Evolutionary conservation across 108 stramenopile genomes (phyloP).

Genomic region (Conticribra weissflogii): DNA sequence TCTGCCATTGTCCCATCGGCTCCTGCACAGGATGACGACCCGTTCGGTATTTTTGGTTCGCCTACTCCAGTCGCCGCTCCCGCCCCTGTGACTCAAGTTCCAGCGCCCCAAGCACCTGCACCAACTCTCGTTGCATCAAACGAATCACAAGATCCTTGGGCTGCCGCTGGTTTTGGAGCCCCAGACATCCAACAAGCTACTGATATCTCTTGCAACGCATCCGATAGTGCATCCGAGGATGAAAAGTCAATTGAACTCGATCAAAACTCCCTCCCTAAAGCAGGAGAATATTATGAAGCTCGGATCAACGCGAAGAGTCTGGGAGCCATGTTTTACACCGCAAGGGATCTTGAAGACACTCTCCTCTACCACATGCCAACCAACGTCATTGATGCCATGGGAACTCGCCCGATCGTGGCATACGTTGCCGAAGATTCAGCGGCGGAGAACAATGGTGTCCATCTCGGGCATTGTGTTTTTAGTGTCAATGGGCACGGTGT

Average conservation of each 20-base stretch:
- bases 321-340: conserved; percentile 49
- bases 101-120: neutral
- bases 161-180: conserved; percentile 3
- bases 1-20: neutral
- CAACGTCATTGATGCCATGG: conserved; percentile 29
- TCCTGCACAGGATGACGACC: neutral
- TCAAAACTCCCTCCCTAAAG: conserved; percentile 29
- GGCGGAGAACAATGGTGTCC: conserved; percentile 29
- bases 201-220: neutral
- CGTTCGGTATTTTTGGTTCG: conserved; percentile 17
- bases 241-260: conserved; percentile 20
- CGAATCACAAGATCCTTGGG: conserved; percentile 16
- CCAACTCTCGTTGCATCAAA: neutral
- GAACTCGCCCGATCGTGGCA: conserved; percentile 31
- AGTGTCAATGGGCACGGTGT: conserved; percentile 32
- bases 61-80: conserved; percentile 13
- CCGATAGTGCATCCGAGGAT: conserved; percentile 5
- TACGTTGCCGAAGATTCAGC: conserved; percentile 29
- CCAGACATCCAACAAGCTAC: neutral
- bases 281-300: conserved; percentile 48
- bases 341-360: conserved; percentile 19
- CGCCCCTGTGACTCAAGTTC: conserved; percentile 1
- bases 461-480: conserved; percentile 33
- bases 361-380: conserved; percentile 22
- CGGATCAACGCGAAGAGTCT: conserved; percentile 22